Conservation (phyloP, 768 basidiomycete species). For the Plicaturopsis crispa region DNA sequence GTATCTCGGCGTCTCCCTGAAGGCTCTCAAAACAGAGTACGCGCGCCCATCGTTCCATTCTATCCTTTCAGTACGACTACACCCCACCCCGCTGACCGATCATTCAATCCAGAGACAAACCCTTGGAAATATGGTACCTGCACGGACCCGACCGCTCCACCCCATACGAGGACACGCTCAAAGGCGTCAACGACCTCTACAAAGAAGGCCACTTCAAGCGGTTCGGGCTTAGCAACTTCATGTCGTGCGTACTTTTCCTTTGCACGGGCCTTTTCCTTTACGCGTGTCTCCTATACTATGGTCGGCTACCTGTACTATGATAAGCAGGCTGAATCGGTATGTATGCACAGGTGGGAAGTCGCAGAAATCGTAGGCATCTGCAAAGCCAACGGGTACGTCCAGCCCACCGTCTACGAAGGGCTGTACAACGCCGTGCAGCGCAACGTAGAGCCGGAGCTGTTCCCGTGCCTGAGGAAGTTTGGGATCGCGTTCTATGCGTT, state of each 20-base stretch:
- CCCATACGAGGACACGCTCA: constrained; percentile 38
- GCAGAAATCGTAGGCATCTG: constrained; percentile 37
- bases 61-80: constrained; percentile 4
- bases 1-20: constrained; percentile 26
- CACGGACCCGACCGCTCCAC: constrained; percentile 36
- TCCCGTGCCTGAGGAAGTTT: constrained; percentile 23
- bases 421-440: constrained; percentile 38
- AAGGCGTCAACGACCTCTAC: constrained; percentile 38
- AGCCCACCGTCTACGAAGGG: constrained; percentile 41
- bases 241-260: constrained; percentile 33
- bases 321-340: constrained; percentile 5
- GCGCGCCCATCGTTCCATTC: too few species aligned
- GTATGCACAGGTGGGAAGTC: constrained; percentile 27
- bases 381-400: constrained; percentile 34
- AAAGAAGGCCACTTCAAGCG: constrained; percentile 48
- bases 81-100: neutral
- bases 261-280: neutral
- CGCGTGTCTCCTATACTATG: too few species aligned
- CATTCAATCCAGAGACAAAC: too few species aligned
- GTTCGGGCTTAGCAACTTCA: constrained; percentile 58
- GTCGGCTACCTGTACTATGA: too few species aligned
- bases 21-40: constrained; percentile 40
- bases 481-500: constrained; percentile 11
- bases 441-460: constrained; percentile 28
- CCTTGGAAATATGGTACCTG: constrained; percentile 44